Evolutionary conservation across 108 stramenopile genomes (phyloP).

Genomic region (Tribonema minus): DNA sequence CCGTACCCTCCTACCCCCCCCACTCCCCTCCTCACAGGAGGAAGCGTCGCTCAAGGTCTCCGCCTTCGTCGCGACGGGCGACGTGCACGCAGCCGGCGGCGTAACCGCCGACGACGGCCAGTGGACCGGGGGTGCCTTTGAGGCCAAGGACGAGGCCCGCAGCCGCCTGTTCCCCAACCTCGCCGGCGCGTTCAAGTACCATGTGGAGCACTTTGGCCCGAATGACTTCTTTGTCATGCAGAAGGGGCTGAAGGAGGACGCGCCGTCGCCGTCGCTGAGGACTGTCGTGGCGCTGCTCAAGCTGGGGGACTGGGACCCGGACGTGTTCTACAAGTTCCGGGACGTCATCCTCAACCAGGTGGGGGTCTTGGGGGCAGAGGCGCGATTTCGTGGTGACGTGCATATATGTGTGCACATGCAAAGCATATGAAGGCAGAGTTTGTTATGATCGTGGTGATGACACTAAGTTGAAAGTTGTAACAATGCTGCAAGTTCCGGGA

Average conservation of each 20-base stretch:
- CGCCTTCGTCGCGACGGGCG: conserved; percentile 56
- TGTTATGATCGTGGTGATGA: too few species aligned
- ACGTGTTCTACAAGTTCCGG: conserved; percentile 69
- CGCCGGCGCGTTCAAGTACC: conserved; percentile 51
- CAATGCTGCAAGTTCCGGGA: conserved; percentile 70
- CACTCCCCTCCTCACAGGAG: too few species aligned
- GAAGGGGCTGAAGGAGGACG: conserved; percentile 64
- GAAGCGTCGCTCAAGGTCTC: conserved; percentile 49
- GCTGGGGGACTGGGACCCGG: conserved; percentile 67
- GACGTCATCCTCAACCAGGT: conserved; percentile 61
- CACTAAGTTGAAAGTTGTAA: too few species aligned
- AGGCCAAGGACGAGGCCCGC: conserved; percentile 41
- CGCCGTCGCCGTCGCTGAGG: conserved; percentile 54
- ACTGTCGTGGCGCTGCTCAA: conserved; percentile 59
- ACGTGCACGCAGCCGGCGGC: background rate
- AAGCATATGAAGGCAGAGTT: too few species aligned
- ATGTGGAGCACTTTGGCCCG: conserved; percentile 62
- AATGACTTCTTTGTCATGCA: conserved; percentile 71
- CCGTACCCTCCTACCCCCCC: too few species aligned
- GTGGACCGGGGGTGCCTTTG: conserved; percentile 36
- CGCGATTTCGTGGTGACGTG: too few species aligned
- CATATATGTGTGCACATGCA: too few species aligned
- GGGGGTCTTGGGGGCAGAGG: too few species aligned
- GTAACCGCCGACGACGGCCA: conserved; percentile 16
- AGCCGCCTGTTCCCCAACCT: conserved; percentile 49